phyloP scores from a whole-genome alignment of 805 yeast genomes.

The Candida argentea region DNA sequence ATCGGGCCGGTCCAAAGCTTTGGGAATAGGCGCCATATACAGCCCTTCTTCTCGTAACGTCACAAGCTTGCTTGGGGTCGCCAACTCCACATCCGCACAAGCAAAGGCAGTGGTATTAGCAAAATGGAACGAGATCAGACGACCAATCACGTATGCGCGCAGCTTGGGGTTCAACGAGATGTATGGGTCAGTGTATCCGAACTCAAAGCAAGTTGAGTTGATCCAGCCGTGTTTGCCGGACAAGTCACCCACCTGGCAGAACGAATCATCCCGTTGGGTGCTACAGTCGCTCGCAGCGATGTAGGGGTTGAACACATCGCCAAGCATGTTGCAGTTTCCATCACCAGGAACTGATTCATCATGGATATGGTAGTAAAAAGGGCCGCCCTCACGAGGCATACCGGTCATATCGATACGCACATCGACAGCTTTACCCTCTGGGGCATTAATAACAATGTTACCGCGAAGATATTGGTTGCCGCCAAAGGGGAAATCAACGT shows the following conservation, averaged over 20 bases:
- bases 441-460: slow-evolving; percentile 48
- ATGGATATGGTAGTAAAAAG: slow-evolving; percentile 63
- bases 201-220: slow-evolving; percentile 59
- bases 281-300: slow-evolving; percentile 46
- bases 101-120: slow-evolving; percentile 47
- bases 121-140: slow-evolving; percentile 43
- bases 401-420: slow-evolving; percentile 67
- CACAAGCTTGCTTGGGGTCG: slow-evolving; percentile 4
- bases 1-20: too few species aligned
- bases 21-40: too few species aligned
- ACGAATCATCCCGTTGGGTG: slow-evolving; percentile 37
- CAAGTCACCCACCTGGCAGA: slow-evolving; percentile 65
- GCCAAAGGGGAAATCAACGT: slow-evolving; percentile 47
- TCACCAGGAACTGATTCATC: slow-evolving; percentile 41
- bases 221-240: slow-evolving; percentile 72
- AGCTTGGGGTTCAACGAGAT: slow-evolving; percentile 48
- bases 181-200: slow-evolving; percentile 53
- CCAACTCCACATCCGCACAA: slow-evolving; percentile 46
- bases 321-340: slow-evolving; percentile 38
- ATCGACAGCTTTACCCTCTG: slow-evolving; percentile 47
- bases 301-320: slow-evolving; percentile 55
- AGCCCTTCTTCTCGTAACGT: slow-evolving; percentile 4
- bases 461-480: slow-evolving; percentile 20
- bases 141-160: slow-evolving; percentile 50
- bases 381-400: slow-evolving; percentile 56